Evolutionary conservation across 73 alveolate genomes (phyloP).

Genomic region (Blepharisma stoltei): DNA sequence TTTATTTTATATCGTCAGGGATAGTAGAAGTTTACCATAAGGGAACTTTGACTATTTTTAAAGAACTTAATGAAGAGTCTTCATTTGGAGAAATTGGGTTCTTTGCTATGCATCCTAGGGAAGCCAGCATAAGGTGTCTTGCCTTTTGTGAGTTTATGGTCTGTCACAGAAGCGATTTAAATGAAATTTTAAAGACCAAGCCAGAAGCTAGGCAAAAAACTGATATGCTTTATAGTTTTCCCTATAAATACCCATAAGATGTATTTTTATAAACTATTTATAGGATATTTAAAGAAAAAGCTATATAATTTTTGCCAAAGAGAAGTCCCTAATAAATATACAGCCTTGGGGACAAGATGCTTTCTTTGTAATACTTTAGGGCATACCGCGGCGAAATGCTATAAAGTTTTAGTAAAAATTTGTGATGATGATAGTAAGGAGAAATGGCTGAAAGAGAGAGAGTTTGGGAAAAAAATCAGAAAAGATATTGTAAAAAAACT

Average conservation of each 20-base stretch:
- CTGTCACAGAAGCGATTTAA: not conserved
- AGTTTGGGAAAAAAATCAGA: too few relatives aligned
- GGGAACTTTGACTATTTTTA: constrained; percentile 14
- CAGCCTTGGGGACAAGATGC: not conserved
- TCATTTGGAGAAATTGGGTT: constrained; percentile 57
- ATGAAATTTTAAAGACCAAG: not conserved
- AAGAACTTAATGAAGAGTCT: not conserved
- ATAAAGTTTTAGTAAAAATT: too few relatives aligned
- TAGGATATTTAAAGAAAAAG: too few relatives aligned
- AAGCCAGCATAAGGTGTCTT: constrained; percentile 48
- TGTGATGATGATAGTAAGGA: too few relatives aligned
- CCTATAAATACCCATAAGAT: too few relatives aligned
- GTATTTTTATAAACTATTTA: too few relatives aligned
- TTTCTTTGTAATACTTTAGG: not conserved
- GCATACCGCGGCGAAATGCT: constrained; percentile 1
- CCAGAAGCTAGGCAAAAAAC: constrained; percentile 9
- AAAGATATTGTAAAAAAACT: too few relatives aligned
- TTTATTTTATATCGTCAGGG: constrained; percentile 69
- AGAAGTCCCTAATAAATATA: not conserved
- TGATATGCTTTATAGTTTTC: not conserved
- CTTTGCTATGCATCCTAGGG: constrained; percentile 51
- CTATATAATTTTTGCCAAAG: not conserved
- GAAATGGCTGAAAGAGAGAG: too few relatives aligned
- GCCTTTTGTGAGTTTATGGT: constrained; percentile 38
- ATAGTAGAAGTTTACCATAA: constrained; percentile 46